Conservation (phyloP, 2,329 filamentous ascomycete species). For the Volutella citrinella region DNA sequence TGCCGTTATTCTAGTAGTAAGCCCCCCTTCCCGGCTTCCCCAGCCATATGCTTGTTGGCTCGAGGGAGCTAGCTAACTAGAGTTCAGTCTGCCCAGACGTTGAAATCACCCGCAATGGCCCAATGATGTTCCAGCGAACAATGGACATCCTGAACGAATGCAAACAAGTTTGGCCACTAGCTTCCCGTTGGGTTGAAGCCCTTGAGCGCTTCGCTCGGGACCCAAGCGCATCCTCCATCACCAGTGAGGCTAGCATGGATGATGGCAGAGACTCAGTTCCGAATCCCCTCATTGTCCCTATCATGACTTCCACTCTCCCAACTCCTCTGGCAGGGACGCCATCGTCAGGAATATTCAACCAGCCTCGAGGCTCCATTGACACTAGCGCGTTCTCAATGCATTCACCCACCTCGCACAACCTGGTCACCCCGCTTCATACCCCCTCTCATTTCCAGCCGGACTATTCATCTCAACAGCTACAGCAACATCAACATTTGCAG, state of each 20-base stretch:
- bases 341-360: constrained; percentile 15
- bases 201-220: constrained; percentile 46
- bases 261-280: constrained; percentile 40
- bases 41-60: background rate
- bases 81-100: constrained; percentile 42
- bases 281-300: constrained; percentile 12
- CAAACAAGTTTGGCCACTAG: constrained; percentile 50
- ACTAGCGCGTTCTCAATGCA: constrained; percentile 9
- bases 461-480: constrained; percentile 16
- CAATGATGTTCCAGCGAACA: constrained; percentile 44
- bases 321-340: constrained; percentile 13
- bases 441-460: constrained; percentile 8
- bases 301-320: constrained; percentile 13
- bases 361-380: constrained; percentile 11
- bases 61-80: constrained; percentile 7
- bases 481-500: constrained; percentile 20
- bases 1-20: constrained; percentile 49
- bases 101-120: constrained; percentile 37
- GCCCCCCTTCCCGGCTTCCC: constrained; percentile 13
- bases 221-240: constrained; percentile 36
- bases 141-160: constrained; percentile 46
- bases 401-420: constrained; percentile 12
- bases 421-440: constrained; percentile 10
- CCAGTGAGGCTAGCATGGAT: constrained; percentile 47
- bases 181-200: constrained; percentile 50